phyloP scores from a whole-genome alignment of 331 rosid species.

The Cucumis variabilis region DNA sequence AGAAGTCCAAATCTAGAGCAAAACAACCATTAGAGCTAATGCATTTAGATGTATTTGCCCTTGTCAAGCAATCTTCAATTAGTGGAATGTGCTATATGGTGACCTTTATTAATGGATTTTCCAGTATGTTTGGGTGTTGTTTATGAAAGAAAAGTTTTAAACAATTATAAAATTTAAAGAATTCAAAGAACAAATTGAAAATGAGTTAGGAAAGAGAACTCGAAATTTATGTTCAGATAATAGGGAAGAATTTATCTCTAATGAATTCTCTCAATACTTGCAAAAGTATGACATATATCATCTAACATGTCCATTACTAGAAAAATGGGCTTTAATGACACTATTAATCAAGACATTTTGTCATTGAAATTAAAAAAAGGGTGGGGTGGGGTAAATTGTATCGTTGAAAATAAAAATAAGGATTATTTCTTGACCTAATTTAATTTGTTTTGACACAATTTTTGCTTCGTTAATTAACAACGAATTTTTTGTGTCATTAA shows the following conservation, averaged over 20 bases:
- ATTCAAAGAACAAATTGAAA: neutral
- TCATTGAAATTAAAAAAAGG: no score
- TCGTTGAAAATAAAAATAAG: no score
- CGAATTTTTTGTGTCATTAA: no score
- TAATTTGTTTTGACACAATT: no score
- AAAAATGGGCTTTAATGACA: no score
- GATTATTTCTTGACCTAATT: no score
- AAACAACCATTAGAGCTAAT: slow-evolving; percentile 1
- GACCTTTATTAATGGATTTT: neutral
- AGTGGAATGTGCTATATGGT: neutral
- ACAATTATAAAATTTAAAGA: neutral
- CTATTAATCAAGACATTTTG: no score
- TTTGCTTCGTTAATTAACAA: no score
- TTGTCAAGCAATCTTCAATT: neutral
- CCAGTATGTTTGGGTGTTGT: neutral
- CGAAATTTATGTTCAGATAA: neutral
- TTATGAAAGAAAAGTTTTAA: slow-evolving; percentile 3
- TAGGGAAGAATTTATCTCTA: slow-evolving; percentile 9
- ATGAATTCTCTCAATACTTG: slow-evolving; percentile 19
- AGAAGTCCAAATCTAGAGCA: neutral
- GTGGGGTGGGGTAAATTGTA: no score
- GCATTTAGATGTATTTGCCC: slow-evolving; percentile 31
- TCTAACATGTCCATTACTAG: no score
- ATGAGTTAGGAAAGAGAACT: neutral
- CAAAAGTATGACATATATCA: neutral